Base-by-base conservation (phyloP, 1,284 basidiomycete genomes). In the Inonotus obliquus region DNA sequence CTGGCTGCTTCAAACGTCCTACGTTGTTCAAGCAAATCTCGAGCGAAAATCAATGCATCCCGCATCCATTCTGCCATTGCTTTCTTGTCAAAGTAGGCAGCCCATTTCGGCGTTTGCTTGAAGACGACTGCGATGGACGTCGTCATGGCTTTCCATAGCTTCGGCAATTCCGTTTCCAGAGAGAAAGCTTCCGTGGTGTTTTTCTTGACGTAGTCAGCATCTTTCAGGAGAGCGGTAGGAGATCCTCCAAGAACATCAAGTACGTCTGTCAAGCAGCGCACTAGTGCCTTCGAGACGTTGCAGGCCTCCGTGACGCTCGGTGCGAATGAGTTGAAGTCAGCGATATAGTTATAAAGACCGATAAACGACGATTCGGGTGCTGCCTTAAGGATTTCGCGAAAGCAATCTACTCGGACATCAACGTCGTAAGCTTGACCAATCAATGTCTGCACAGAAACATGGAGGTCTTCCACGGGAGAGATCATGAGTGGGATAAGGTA, bases 31-130 rank as follows among this genome's bases (percentile, higher is more conserved):
- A 96, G 76, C 76, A 96, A 81, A 67, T 94, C 89, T 66, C 90
- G 78, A 14, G 89, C 92, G 70, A 96, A 94, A 61, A 97, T 94
- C 58, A 98, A 79, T 0, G 94, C 95, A 71, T 98, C 96, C 64
- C 94, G 85, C 96, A 98, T 97, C 95, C 95, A 98, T 53, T 88
- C 83, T 25, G 90, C 82, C 94, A 98, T 96, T 58, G 87, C 85
- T 32, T 86, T 82, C 68, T 85, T 86, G 63, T 91, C 87, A 71
- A 92, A 92, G 69, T 81, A 89, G 10, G 77, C 74, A 0, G 96
- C 84, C 95, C 95, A 98, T 21, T 77, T 71, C 0, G 89, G 87
- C 2, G 94, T 95, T 57, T 84, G 81, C 68, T 83, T 85, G 76
- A 96, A 96, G 65, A 98, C 93, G 58, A 89, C 79, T 0, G 89